These are phyloP conservation scores for Aspergillus pseudoterreus DNA, from an alignment of 2,329 filamentous ascomycete genomes.

Conservation along the genomic window DNA sequence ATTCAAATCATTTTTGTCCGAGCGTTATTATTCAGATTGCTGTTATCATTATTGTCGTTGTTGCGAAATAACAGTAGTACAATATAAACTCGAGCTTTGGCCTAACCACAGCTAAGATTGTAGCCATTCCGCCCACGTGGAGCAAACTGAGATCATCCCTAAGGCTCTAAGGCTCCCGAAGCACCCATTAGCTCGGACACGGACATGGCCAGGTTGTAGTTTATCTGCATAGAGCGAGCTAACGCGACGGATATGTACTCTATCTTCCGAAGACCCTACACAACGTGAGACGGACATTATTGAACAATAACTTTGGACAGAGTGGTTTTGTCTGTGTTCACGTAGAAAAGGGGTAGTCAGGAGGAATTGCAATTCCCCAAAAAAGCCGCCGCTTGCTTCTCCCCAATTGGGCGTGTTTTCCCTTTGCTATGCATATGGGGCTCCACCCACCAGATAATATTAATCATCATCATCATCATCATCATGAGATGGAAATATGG, in stretches of 20 bases:
- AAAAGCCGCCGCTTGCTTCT: conserved; percentile 5
- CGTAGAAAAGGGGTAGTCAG: too few species aligned
- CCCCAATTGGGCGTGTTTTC: neutral
- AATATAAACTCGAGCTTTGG: too few species aligned
- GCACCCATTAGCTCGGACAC: conserved; percentile 16
- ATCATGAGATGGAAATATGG: neutral
- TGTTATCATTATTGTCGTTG: too few species aligned
- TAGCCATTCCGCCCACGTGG: conserved; percentile 15
- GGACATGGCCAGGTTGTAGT: conserved; percentile 3
- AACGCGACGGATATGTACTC: neutral
- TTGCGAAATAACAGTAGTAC: too few species aligned
- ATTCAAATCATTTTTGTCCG: too few species aligned
- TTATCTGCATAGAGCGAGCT: conserved; percentile 1
- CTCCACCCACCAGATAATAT: conserved; percentile 8
- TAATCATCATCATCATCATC: neutral
- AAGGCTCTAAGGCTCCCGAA: neutral
- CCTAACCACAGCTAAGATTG: too few species aligned
- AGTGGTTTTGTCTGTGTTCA: too few species aligned
- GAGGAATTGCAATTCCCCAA: neutral
- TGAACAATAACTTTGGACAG: neutral
- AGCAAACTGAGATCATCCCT: conserved; percentile 10
- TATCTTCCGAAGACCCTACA: neutral
- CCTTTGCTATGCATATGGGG: conserved; percentile 16
- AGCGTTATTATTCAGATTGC: too few species aligned
- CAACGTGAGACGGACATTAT: too few species aligned